Conservation (phyloP, 805 yeast species). For the Schizosaccharomyces osmophilus region DNA sequence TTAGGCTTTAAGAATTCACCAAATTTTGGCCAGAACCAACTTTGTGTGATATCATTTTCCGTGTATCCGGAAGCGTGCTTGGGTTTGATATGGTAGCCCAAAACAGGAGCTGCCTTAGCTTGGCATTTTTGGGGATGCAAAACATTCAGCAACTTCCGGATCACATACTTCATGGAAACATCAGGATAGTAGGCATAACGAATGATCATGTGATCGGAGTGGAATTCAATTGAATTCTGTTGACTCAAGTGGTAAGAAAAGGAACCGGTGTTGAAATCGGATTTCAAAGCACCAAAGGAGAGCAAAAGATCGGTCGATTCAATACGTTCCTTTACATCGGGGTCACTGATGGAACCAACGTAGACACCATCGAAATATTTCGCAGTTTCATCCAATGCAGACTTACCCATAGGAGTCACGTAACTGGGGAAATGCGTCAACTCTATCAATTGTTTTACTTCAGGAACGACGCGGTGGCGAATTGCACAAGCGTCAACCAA, state of each 20-base stretch:
- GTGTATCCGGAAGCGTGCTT: conserved; percentile 5
- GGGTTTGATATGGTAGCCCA: conserved; percentile 11
- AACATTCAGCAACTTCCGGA: conserved; percentile 19
- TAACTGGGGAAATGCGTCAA: conserved; percentile 28
- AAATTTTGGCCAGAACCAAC: conserved; percentile 16
- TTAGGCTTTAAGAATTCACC: conserved; percentile 28
- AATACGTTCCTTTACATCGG: conserved; percentile 24
- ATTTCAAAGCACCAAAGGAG: conserved; percentile 40
- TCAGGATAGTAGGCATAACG: conserved; percentile 19
- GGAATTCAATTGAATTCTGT: conserved; percentile 24
- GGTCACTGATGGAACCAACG: conserved; percentile 32
- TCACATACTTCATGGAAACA: conserved; percentile 26
- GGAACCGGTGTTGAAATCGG: conserved; percentile 50
- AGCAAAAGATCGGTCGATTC: conserved; percentile 41
- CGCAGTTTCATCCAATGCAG: conserved; percentile 45
- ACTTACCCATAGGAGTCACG: conserved; percentile 46
- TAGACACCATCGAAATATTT: conserved; percentile 46
- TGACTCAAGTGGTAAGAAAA: conserved; percentile 25
- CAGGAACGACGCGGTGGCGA: conserved; percentile 27
- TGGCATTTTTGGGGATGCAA: conserved; percentile 15
- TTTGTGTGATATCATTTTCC: conserved; percentile 11
- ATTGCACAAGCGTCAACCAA: conserved; percentile 48
- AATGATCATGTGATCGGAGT: conserved; percentile 29
- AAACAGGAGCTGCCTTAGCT: conserved; percentile 7
- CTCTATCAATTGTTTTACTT: conserved; percentile 26